A percentile compares a stretch with the other conserved stretches of the same genome.
Conservation (phyloP, 1,139 yeast species). For the Casaregolazyma suthepensis region DNA sequence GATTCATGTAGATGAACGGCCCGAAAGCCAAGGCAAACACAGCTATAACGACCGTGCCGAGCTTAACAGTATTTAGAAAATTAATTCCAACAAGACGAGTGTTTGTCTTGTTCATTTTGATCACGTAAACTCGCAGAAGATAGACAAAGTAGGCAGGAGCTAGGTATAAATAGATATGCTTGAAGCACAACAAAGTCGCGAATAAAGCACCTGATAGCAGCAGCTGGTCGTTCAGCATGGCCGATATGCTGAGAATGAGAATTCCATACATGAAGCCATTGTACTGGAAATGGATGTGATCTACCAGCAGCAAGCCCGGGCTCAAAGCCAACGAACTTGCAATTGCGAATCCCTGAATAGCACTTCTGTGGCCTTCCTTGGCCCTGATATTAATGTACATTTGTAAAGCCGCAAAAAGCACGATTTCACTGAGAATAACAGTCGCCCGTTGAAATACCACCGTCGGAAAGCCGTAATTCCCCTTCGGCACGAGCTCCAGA, state of each 20-base stretch:
- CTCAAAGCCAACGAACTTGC: slow-evolving; percentile 80
- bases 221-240: slow-evolving; percentile 55
- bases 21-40: slow-evolving; percentile 69
- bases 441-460: slow-evolving; percentile 74
- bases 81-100: slow-evolving; percentile 31
- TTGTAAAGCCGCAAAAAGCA: slow-evolving; percentile 65
- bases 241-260: slow-evolving; percentile 63
- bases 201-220: slow-evolving; percentile 68
- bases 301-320: slow-evolving; percentile 83
- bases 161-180: slow-evolving; percentile 84
- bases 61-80: slow-evolving; percentile 52
- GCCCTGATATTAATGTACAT: slow-evolving; percentile 55
- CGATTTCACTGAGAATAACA: slow-evolving; percentile 70
- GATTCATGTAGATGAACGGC: slow-evolving; percentile 65
- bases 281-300: slow-evolving; percentile 92
- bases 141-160: slow-evolving; percentile 93
- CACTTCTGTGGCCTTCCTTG: slow-evolving; percentile 33
- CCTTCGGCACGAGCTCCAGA: slow-evolving; percentile 59
- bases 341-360: slow-evolving; percentile 55
- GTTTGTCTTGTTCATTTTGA: background rate
- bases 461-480: slow-evolving; percentile 70
- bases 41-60: slow-evolving; percentile 59
- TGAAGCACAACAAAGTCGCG: slow-evolving; percentile 76
- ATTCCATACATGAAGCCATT: slow-evolving; percentile 91
- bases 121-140: slow-evolving; percentile 63